Evolutionary conservation across 1,139 yeast species (phyloP), one percentile per base, ranked within the genome.

Genomic region (Hyphopichia burtonii): DNA sequence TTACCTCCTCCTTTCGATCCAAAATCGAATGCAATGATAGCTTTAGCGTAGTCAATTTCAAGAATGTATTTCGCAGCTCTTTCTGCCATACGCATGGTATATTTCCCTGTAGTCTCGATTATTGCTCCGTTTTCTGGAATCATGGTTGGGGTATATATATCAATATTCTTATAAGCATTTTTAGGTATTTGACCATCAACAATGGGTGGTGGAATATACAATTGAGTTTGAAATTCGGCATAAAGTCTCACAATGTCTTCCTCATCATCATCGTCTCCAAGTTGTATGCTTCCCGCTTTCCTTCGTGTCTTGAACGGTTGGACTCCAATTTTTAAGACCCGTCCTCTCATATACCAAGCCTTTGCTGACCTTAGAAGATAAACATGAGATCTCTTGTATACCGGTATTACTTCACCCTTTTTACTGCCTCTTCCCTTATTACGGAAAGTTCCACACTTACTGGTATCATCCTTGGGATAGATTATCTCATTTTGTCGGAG

Each of bases 21-120:
- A 61, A 87, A 93, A 44, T 87, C 93, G 65, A 94, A 91, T 0
- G 94, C 90, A 3, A 84, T 82, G 3, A 91, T 89, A 0, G 97
- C 98, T 38, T 80, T 82, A 0, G 96, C 98, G 64, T 75, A 90
- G 54, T 89, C 96, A 6, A 93, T 73, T 0, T 77, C 82, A 18
- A 91, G 53, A 1, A 82, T 57, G 15, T 51, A 43, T 42, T 73
- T 76, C 0, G 96, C 96, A 0, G 98, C 96, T 41, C 71, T 71
- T 36, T 77, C 80, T 0, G 86, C 78, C 45, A 74, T 61, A 27
- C 76, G 75, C 47, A 78, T 68, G 2, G 76, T 65, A 27, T 50
- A 51, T 4, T 41, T 40, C 0, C 50, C 56, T 1, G 54, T 47
- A 1, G 56, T 52, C 3, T 52, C 52, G 9, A 89, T 63, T 44